phyloP scores from a whole-genome alignment of 2,329 filamentous ascomycete genomes.

The Annulohypoxylon truncatum region DNA sequence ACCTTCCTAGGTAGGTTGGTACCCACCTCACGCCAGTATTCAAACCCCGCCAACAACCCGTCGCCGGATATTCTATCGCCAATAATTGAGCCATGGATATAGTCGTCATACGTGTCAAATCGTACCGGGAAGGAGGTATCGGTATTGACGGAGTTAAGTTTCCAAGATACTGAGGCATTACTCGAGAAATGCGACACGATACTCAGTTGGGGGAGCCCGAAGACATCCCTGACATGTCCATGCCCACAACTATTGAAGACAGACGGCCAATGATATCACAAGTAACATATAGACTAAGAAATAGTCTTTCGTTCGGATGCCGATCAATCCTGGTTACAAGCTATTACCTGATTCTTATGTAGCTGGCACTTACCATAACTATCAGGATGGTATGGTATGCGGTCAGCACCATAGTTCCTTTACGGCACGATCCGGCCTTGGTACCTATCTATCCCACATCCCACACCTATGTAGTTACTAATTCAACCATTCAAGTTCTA shows the following conservation, averaged over 20 bases:
- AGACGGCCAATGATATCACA: neutral
- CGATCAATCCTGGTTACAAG: neutral
- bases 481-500: neutral
- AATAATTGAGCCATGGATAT: neutral
- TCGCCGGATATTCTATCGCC: neutral
- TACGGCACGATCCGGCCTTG: constrained; percentile 3
- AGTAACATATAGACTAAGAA: neutral
- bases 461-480: neutral
- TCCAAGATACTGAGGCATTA: neutral
- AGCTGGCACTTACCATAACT: neutral
- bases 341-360: neutral
- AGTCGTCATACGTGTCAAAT: neutral
- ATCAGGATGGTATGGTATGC: neutral
- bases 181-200: neutral
- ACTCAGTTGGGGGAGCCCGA: neutral
- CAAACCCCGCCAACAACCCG: neutral
- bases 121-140: constrained; percentile 19
- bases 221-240: neutral
- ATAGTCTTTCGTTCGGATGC: neutral
- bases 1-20: neutral
- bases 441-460: neutral
- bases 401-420: constrained; percentile 8
- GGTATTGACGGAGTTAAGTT: constrained; percentile 15
- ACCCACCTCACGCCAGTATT: neutral
- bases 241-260: neutral